Base-by-base conservation (phyloP, 129 eudicot species). In the Oenanthe sinensis region DNA sequence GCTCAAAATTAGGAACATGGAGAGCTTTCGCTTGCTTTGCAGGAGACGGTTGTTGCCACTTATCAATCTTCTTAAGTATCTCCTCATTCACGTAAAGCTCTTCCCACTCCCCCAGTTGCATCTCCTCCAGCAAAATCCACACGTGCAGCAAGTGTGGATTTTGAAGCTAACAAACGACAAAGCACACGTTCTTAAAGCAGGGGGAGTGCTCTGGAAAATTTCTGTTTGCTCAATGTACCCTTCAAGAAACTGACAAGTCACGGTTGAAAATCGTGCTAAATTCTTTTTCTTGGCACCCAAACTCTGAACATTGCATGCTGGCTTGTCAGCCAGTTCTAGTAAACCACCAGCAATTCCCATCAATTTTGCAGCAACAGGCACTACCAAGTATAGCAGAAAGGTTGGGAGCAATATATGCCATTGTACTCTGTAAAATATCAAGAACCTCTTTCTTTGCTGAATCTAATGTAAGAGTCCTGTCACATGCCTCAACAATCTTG, bases 1-100 rank as follows among this genome's bases (percentile, higher is more conserved):
- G 97, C 81, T 91, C 96, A 33, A 93, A 91, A 86, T 95, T 97
- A 74, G 98, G 98, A 77, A 95, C 98, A 2, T 94, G 97, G 40
- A 95, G 97, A 52, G 98, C 97, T 80, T 91, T 95, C 20, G 97
- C 96, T 83, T 87, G 93, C 92, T 95, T 95, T 46, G 97, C 97
- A 43, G 97, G 97, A 60, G 97, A 96, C 15, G 96, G 98, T 78
- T 95, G 97, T 85, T 95, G 98, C 98, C 94, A 91, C 73, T 95
- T 95, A 80, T 95, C 98, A 70, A 95, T 95, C 92, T 91, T 95
- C 86, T 88, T 95, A 44, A 83, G 88, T 43, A 95, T 87, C 77
- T 90, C 96, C 26, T 88, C n/a, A n/a, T n/a, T n/a, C 97, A 15
- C 94, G 88, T 24, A 87, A 83, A 3, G 84, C 46, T 76, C 98